phyloP scores from a whole-genome alignment of 208 protist genomes.

The Crithidia bombi region DNA sequence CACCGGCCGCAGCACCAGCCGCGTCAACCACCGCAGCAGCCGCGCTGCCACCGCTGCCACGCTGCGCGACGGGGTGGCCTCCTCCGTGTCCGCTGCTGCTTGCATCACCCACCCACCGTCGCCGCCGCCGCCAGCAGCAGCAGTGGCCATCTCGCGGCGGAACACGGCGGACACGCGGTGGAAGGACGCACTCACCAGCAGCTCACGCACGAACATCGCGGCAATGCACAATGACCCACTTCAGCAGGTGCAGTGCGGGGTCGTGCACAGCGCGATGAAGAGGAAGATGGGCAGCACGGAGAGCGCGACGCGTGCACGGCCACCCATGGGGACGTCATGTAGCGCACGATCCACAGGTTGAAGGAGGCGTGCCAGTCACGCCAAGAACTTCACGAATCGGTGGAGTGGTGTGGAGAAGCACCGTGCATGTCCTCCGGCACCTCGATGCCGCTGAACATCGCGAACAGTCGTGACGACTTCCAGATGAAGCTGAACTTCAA shows the following conservation, averaged over 20 bases:
- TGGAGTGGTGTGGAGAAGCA: constrained; percentile 88
- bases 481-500: constrained; percentile 93
- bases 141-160: constrained; percentile 34
- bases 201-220: constrained; percentile 60
- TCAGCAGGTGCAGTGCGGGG: constrained; percentile 67
- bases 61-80: background rate
- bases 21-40: constrained; percentile 2
- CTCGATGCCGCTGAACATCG: constrained; percentile 85
- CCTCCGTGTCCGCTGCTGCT: background rate
- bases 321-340: constrained; percentile 94
- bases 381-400: constrained; percentile 93
- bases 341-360: constrained; percentile 94
- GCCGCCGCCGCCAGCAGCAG: too few relatives aligned
- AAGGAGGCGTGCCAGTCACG: constrained; percentile 93
- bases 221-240: constrained; percentile 74
- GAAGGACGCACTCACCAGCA: constrained; percentile 40
- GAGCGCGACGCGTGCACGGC: constrained; percentile 47
- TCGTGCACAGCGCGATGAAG: constrained; percentile 95
- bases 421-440: constrained; percentile 90
- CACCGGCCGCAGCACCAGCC: constrained; percentile 11
- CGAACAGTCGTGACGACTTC: constrained; percentile 84
- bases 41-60: background rate
- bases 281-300: constrained; percentile 91
- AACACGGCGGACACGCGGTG: constrained; percentile 20
- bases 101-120: too few relatives aligned